A percentile compares a stretch with the other conserved stretches of the same genome.
phyloP scores from a whole-genome alignment of 2,329 filamentous ascomycete genomes.

The Fusarium kyushuense region DNA sequence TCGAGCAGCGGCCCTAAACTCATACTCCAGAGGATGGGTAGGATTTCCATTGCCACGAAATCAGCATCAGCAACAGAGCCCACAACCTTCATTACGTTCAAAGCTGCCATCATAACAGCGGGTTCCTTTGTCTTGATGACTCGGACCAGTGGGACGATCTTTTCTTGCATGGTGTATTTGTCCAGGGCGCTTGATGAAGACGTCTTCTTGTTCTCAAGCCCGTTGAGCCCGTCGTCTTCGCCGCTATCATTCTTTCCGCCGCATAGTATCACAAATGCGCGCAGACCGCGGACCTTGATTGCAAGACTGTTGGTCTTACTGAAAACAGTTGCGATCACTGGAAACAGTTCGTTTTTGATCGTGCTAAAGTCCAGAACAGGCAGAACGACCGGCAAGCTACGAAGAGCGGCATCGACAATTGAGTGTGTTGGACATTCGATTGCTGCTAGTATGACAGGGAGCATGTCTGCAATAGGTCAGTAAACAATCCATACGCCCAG shows the following conservation, averaged over 20 bases:
- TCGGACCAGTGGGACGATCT: slow-evolving; percentile 89
- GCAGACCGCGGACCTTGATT: slow-evolving; percentile 92
- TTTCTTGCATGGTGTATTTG: slow-evolving; percentile 98
- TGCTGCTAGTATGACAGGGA: slow-evolving; percentile 85
- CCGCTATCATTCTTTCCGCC: slow-evolving; percentile 72
- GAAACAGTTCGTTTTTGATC: slow-evolving; percentile 96
- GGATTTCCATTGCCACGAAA: slow-evolving; percentile 89
- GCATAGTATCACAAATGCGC: slow-evolving; percentile 90
- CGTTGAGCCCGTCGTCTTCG: slow-evolving; percentile 79
- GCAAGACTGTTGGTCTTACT: slow-evolving; percentile 91
- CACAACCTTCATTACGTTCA: slow-evolving; percentile 86
- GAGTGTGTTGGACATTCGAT: slow-evolving; percentile 91
- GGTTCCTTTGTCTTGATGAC: slow-evolving; percentile 98
- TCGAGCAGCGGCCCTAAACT: slow-evolving; percentile 90
- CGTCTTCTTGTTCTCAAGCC: slow-evolving; percentile 73
- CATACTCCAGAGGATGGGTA: slow-evolving; percentile 93
- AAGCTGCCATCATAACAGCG: slow-evolving; percentile 93
- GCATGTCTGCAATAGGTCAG: slow-evolving; percentile 70
- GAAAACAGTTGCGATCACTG: slow-evolving; percentile 89
- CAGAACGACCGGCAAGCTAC: slow-evolving; percentile 81
- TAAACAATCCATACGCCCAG: slow-evolving; percentile 12
- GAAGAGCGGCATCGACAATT: slow-evolving; percentile 86
- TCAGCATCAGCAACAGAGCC: slow-evolving; percentile 86
- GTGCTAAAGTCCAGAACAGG: slow-evolving; percentile 95
- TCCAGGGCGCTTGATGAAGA: slow-evolving; percentile 84